Conservation (phyloP, 345 rosid species). For the Citrus sinensis region DVS_A1.0 CM039162.1:19989001-19989500, state of each 20-base stretch:
- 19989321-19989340: conserved; percentile 54
- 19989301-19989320: conserved; percentile 26
- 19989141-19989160: conserved; percentile 51
- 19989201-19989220: conserved; percentile 49
- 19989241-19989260: conserved; percentile 35
- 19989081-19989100: conserved; percentile 46
- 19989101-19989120: conserved; percentile 46
- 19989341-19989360: conserved; percentile 32
- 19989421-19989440: neutral
- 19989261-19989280: conserved; percentile 37
- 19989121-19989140: conserved; percentile 33
- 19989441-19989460: neutral
- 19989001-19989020: neutral
- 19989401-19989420: neutral
- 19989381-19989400: conserved; percentile 38
- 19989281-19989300: conserved; percentile 34
- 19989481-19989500: neutral
- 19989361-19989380: conserved; percentile 38
- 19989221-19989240: conserved; percentile 39
- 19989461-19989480: neutral
- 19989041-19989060: neutral
- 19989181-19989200: conserved; percentile 44
- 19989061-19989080: conserved; percentile 6
- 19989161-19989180: conserved; percentile 41
- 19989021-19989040: neutral